Base-by-base conservation (phyloP, 75 land plant species). In the Pinus albicaulis region DNA sequence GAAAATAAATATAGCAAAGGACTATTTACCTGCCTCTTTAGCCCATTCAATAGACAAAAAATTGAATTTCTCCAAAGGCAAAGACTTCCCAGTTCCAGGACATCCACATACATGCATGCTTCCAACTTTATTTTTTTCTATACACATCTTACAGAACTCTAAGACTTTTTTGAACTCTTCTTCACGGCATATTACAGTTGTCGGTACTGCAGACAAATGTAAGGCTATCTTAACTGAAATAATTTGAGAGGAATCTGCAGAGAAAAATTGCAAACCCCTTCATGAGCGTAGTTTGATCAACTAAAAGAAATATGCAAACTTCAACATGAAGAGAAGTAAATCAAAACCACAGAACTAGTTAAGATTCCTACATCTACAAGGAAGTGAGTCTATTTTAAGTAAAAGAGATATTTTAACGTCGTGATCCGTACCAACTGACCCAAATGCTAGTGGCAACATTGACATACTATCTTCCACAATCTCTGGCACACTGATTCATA, bases 1-100 rank as follows among this genome's bases (percentile, higher is more conserved):
- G 13, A 7, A n/a, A 41, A 68, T 24, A 41, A 68, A 68, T 20
- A 11, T 8, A 38, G 8, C 23, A 20, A n/a, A 41, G n/a, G 11
- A 41, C 1, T 23, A n/a, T 68, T 55, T 15, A 4, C 2, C 8
- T 74, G 94, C 99, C 89, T 90, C 88, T 75, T 77, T 74, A 36
- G 92, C 82, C 99, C 99, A 96, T 57, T 71, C 71, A 17, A 80
- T 53, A 26, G 89, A 61, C 5, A 56, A 76, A 5, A 58, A 72
- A 71, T 86, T 92, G 44, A 94, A 87, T 80, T 87, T 92, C 70
- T 87, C 93, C 82, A 96, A 87, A 7, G 88, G 82, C 76, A 96
- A 74, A 7, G 99, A 83, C 82, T 96, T 96, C 41, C 99, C 99
- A 69, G 99, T 96, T 80, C 99, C 99, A 0, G 98, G 98, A 71